phyloP scores from a whole-genome alignment of 2,329 filamentous ascomycete genomes.

The Monilinia aucupariae region DNA sequence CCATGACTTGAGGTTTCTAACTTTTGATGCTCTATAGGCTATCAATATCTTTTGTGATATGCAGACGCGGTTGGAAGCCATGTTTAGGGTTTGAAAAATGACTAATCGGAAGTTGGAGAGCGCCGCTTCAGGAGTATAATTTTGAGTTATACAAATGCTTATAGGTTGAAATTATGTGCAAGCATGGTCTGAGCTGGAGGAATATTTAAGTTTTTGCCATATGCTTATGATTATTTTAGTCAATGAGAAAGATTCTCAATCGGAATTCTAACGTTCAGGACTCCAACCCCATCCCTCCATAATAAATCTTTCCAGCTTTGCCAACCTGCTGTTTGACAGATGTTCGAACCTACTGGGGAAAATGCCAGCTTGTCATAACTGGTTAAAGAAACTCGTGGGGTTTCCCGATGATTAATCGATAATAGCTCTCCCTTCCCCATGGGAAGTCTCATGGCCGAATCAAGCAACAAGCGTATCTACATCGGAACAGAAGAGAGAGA shows the following conservation, averaged over 20 bases:
- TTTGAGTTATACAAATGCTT: neutral
- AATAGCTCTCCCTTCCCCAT: neutral
- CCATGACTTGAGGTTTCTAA: neutral
- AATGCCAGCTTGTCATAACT: neutral
- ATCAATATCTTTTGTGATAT: constrained; percentile 54
- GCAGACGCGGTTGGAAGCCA: constrained; percentile 46
- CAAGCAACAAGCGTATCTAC: neutral
- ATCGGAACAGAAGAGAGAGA: too few species aligned
- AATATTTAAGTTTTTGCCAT: neutral
- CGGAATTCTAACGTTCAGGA: neutral
- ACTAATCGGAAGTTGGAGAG: neutral
- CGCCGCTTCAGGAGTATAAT: neutral
- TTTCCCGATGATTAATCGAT: neutral
- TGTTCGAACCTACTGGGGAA: neutral
- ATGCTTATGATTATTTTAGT: neutral
- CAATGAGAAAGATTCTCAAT: neutral
- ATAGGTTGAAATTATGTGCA: neutral
- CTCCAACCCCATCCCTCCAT: neutral
- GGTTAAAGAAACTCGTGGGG: neutral
- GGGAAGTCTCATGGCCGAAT: neutral
- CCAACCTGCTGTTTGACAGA: neutral
- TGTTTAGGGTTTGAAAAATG: constrained; percentile 7
- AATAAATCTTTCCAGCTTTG: too few species aligned
- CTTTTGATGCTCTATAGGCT: constrained; percentile 37
- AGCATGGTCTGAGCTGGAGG: neutral